Evolutionary conservation across 1,139 yeast genomes (phyloP), one percentile per base, ranked within the genome.

Genomic region (Yamadazyma songkhlaensis): DNA sequence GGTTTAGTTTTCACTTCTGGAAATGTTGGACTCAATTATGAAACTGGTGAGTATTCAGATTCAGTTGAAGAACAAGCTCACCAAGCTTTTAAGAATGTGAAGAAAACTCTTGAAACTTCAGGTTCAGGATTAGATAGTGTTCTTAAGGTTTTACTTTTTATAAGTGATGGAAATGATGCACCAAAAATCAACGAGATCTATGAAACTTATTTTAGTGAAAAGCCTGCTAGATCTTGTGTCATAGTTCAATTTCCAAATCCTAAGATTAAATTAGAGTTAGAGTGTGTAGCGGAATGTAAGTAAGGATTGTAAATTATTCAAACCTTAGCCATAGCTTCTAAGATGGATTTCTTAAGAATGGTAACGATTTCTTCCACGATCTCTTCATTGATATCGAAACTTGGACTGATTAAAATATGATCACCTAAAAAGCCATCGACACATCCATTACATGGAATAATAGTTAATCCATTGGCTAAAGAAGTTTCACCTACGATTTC

Each of bases 211-310:
- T 70, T 75, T 51, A 57, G 60, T 28, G 20, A 17, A 17, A 61
- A 62, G 49, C 81, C 81, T 13, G 72, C 75, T 23, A 62, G 81
- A 56, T 68, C 77, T 32, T 73, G 79, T 49, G 64, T 75, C 30
- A 62, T 72, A 17, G 74, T 67, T 17, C 57, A 52, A 6, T 72
- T 72, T 57, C 77, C 77, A 29, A 62, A 69, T 46, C 52, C 56
- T 8, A 45, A 52, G 6, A 42, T 71, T 15, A 61, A 67, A 41
- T 72, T 72, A 22, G 78, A 72, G 49, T 43, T 72, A 31, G 77
- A 72, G 45, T 55, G 63, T 42, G 53, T 67, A 37, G 74, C 74
- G 8, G 63, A 37, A 30, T 29, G 12, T 20, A 21, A n/a, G 3
- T 29, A 29, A n/a, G 8, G 63, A 37, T 27, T 29, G 12, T 20